These are phyloP conservation scores for Jimgerdemannia flammicorona DNA, from an alignment of 192 early-diverging fungal species.

Conservation along the genomic window DNA sequence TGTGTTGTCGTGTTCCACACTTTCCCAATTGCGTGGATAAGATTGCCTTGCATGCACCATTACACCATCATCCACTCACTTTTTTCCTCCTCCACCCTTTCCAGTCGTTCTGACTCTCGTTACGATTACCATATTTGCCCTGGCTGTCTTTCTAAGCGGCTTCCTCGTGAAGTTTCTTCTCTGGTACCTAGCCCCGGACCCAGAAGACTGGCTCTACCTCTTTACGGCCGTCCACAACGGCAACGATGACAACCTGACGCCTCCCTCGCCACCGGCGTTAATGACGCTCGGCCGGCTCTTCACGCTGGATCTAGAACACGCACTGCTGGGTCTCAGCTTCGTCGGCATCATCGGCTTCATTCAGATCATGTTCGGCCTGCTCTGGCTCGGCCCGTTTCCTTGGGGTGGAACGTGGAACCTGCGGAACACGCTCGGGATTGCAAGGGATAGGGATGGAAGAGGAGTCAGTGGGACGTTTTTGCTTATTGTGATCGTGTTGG, in stretches of 20 bases:
- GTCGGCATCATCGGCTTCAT: slow-evolving; percentile 40
- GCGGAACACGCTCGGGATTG: slow-evolving; percentile 26
- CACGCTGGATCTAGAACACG: slow-evolving; percentile 32
- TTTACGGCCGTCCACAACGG: too few relatives aligned
- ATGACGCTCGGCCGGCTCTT: slow-evolving; percentile 33
- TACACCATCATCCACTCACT: neutral
- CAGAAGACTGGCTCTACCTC: slow-evolving; percentile 11
- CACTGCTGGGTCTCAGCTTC: slow-evolving; percentile 36
- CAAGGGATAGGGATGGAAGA: slow-evolving; percentile 17
- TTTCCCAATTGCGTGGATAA: slow-evolving; percentile 26
- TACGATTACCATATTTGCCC: slow-evolving; percentile 18
- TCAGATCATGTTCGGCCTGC: slow-evolving; percentile 29
- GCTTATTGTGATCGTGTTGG: slow-evolving; percentile 29
- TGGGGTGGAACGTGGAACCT: slow-evolving; percentile 28
- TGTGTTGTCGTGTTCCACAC: slow-evolving; percentile 23
- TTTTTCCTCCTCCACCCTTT: slow-evolving; percentile 12
- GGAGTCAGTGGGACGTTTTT: slow-evolving; percentile 27
- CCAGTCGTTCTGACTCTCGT: slow-evolving; percentile 24
- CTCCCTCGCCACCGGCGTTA: slow-evolving; percentile 6
- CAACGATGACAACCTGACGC: neutral
- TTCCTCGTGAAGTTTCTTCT: slow-evolving; percentile 21
- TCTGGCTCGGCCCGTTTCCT: slow-evolving; percentile 32
- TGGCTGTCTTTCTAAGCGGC: slow-evolving; percentile 24
- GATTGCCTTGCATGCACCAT: slow-evolving; percentile 22
- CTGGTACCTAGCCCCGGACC: slow-evolving; percentile 7